phyloP scores from a whole-genome alignment of 1,139 yeast genomes.

The Casaregolazyma lundiana region DNA sequence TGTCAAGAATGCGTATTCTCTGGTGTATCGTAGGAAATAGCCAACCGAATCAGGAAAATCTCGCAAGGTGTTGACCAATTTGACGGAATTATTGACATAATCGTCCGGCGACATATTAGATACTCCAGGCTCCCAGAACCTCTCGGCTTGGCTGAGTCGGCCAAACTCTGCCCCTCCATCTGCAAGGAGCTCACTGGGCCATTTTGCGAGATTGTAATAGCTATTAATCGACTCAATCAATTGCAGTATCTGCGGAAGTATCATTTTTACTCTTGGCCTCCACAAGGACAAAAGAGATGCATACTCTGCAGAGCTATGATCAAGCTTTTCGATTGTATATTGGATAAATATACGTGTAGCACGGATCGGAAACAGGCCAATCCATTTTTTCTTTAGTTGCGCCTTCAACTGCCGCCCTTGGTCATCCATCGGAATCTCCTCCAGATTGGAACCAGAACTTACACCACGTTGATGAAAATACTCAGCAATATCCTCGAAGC shows the following conservation, averaged over 20 bases:
- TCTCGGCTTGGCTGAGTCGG: slow-evolving; percentile 77
- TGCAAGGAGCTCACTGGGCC: slow-evolving; percentile 92
- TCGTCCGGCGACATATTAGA: slow-evolving; percentile 92
- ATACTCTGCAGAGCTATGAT: slow-evolving; percentile 72
- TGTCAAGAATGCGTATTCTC: slow-evolving; percentile 91
- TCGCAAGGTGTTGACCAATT: slow-evolving; percentile 86
- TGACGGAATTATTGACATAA: slow-evolving; percentile 88
- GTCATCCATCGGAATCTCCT: slow-evolving; percentile 86
- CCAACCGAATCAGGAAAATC: slow-evolving; percentile 99
- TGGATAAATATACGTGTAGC: slow-evolving; percentile 94
- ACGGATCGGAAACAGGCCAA: slow-evolving; percentile 87
- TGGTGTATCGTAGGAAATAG: slow-evolving; percentile 87
- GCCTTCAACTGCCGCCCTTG: slow-evolving; percentile 72
- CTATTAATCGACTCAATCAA: slow-evolving; percentile 86
- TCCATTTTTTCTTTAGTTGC: slow-evolving; percentile 85
- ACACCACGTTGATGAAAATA: slow-evolving; percentile 83
- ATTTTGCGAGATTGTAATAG: slow-evolving; percentile 87
- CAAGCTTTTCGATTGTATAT: slow-evolving; percentile 86
- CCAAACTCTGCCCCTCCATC: slow-evolving; percentile 48
- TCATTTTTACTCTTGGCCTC: slow-evolving; percentile 91
- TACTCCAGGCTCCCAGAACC: slow-evolving; percentile 98
- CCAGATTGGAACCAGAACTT: slow-evolving; percentile 65
- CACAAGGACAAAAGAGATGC: slow-evolving; percentile 68
- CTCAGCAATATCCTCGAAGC: slow-evolving; percentile 87
- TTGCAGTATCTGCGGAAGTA: slow-evolving; percentile 85